Evolutionary conservation across 1,284 basidiomycete genomes (phyloP).

Genomic region (Marasmius oreades): DNA sequence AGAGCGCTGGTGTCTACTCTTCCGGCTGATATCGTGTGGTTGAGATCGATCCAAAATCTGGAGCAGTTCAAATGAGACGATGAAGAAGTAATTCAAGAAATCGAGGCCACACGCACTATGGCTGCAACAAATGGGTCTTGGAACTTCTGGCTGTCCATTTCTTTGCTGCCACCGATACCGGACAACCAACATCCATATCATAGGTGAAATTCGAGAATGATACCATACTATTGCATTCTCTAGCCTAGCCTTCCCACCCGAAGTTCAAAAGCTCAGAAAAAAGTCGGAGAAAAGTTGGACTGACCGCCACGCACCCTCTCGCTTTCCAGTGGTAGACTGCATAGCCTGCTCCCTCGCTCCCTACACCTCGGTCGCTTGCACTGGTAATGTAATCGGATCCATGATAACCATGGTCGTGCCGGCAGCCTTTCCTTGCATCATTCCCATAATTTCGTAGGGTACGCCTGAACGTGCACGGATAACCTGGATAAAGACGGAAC

Average conservation of each 20-base stretch:
- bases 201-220: conserved; percentile 95
- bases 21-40: conserved; percentile 92
- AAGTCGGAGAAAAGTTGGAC: background rate
- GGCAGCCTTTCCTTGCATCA: conserved; percentile 97
- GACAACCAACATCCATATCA: conserved; percentile 98
- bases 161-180: conserved; percentile 95
- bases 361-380: conserved; percentile 97
- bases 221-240: conserved; percentile 99
- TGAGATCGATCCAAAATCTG: conserved; percentile 88
- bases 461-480: conserved; percentile 98
- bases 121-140: conserved; percentile 99
- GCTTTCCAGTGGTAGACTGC: conserved; percentile 78
- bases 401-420: conserved; percentile 86
- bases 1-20: conserved; percentile 99
- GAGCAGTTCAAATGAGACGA: too few species aligned
- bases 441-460: conserved; percentile 98
- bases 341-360: conserved; percentile 97
- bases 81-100: background rate
- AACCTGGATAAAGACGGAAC: conserved; percentile 49
- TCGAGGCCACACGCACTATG: conserved; percentile 62
- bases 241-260: conserved; percentile 76
- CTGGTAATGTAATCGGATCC: conserved; percentile 95
- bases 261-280: background rate
- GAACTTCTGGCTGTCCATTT: conserved; percentile 91
- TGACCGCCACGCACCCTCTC: conserved; percentile 55